Evolutionary conservation across 257 asterid species (phyloP).

Genomic region (Asclepias syriaca): DNA sequence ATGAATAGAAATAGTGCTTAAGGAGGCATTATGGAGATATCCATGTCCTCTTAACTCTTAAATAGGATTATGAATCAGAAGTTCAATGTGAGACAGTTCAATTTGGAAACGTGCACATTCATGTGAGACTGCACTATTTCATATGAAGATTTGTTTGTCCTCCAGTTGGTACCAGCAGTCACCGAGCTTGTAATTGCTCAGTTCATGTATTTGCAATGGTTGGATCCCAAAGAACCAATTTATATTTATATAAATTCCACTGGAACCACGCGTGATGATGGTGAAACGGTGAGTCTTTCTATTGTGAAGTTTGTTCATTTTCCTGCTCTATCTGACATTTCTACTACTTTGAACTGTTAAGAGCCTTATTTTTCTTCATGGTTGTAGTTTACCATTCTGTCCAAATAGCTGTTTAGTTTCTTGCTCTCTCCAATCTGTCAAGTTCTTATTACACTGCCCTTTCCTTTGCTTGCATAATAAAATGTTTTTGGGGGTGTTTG

Average conservation of each 20-base stretch:
- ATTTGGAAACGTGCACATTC: background rate
- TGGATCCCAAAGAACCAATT: conserved; percentile 84
- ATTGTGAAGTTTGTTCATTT: background rate
- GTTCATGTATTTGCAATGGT: conserved; percentile 84
- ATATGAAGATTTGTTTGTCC: conserved; percentile 16
- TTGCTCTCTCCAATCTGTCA: no score
- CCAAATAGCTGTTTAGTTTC: no score
- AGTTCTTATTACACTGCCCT: no score
- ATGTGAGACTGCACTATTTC: background rate
- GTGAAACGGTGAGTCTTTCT: conserved; percentile 65
- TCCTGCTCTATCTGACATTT: background rate
- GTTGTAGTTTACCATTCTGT: no score
- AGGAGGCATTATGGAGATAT: no score
- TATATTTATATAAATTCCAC: conserved; percentile 87
- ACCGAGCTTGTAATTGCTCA: conserved; percentile 84
- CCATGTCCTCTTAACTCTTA: no score
- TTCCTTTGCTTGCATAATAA: no score
- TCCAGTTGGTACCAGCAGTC: conserved; percentile 95
- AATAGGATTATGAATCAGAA: no score
- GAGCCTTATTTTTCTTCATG: background rate
- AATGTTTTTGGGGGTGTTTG: no score
- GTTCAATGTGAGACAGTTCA: background rate
- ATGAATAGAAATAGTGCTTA: no score
- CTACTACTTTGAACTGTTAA: background rate
- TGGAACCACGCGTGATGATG: conserved; percentile 95